Conservation (phyloP, 2,329 filamentous ascomycete species). For the Nannizziopsis barbatae region DNA sequence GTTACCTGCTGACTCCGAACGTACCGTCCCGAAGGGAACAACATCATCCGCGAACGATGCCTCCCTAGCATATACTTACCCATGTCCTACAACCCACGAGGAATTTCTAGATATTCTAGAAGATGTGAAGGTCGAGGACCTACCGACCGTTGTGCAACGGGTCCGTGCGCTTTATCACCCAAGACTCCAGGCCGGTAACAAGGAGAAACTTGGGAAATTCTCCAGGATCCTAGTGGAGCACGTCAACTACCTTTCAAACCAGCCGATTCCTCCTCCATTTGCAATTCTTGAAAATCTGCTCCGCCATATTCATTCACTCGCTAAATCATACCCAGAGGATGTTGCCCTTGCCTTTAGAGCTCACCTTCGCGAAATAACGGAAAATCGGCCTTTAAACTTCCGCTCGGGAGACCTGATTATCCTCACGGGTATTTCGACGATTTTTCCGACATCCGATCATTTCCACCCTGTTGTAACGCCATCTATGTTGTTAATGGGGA, state of each 20-base stretch:
- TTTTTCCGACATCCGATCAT: conserved; percentile 93
- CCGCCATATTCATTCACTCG: conserved; percentile 84
- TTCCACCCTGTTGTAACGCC: conserved; percentile 94
- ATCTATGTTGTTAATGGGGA: conserved; percentile 69
- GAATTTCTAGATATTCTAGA: conserved; percentile 59
- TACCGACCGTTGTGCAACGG: conserved; percentile 72
- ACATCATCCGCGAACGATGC: background rate
- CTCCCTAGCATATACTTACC: conserved; percentile 67
- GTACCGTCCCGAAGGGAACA: conserved; percentile 23
- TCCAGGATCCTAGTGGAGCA: conserved; percentile 42
- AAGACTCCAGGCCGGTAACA: conserved; percentile 73
- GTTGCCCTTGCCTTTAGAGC: conserved; percentile 66
- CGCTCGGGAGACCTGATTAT: conserved; percentile 63
- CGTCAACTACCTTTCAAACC: conserved; percentile 47
- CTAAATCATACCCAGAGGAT: conserved; percentile 69
- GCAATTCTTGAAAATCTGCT: conserved; percentile 64
- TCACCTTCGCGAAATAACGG: conserved; percentile 51
- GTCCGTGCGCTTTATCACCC: conserved; percentile 89
- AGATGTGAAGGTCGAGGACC: conserved; percentile 50
- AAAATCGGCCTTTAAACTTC: conserved; percentile 43
- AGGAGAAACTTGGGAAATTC: conserved; percentile 58
- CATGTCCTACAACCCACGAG: conserved; percentile 66
- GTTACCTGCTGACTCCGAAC: conserved; percentile 33
- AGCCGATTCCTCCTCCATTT: conserved; percentile 47
- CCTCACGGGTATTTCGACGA: conserved; percentile 69